Conservation (phyloP, 768 basidiomycete species). For the Suillus occidentalis region DNA sequence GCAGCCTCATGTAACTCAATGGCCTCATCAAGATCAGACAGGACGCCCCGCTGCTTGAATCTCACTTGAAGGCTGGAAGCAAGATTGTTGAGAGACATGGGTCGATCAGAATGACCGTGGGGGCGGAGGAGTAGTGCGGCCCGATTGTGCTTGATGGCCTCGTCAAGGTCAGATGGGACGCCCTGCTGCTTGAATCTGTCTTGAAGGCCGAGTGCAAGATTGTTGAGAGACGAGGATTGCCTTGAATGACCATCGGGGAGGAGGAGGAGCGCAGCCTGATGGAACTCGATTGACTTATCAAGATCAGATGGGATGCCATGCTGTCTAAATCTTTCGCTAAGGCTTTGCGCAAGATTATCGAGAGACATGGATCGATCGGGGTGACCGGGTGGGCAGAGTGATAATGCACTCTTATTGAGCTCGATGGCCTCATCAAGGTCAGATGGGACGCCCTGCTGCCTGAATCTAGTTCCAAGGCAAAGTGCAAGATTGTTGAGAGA, state of each 20-base stretch:
- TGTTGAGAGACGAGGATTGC: not conserved
- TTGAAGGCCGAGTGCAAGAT: not conserved
- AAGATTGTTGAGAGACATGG: not conserved
- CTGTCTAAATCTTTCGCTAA: not conserved
- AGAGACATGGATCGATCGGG: not conserved
- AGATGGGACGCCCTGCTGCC: not conserved
- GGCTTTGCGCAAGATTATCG: not conserved
- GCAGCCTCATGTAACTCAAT: conserved; percentile 3
- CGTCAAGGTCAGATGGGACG: not conserved
- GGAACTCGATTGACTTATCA: not conserved
- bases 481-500: not conserved
- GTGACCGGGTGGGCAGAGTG: not conserved
- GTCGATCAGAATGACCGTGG: not conserved
- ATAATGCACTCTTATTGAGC: not conserved
- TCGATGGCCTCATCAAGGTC: not conserved
- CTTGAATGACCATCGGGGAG: not conserved
- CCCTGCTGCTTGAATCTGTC: not conserved
- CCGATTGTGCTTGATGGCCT: not conserved
- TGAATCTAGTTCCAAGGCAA: not conserved
- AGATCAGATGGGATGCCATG: not conserved
- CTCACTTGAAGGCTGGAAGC: not conserved
- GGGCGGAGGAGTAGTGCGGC: not conserved
- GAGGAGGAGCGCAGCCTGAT: not conserved
- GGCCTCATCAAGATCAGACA: conserved; percentile 18
- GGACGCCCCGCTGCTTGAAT: not conserved